phyloP scores from a whole-genome alignment of 108 stramenopile species.

The Schizochytrium sp. region DNA sequence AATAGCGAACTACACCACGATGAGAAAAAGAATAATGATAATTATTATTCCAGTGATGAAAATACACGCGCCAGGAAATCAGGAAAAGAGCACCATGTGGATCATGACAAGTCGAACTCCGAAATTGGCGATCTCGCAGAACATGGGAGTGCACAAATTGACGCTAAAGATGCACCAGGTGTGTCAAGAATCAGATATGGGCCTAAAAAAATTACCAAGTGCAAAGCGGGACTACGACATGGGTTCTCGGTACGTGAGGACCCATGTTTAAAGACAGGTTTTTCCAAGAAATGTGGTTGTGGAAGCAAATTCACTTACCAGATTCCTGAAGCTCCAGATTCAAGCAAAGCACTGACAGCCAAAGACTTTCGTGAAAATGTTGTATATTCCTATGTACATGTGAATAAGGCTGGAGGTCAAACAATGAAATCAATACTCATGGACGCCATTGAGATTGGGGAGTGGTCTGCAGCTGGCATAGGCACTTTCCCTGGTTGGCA shows the following conservation, averaged over 20 bases:
- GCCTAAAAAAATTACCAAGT: too few relatives aligned
- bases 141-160: too few relatives aligned
- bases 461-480: constrained; percentile 9
- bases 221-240: too few relatives aligned
- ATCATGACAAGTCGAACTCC: too few relatives aligned
- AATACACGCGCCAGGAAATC: too few relatives aligned
- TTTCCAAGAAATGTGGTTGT: constrained; percentile 10
- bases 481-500: constrained; percentile 33
- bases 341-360: neutral
- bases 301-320: neutral
- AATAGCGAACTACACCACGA: too few relatives aligned
- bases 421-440: neutral
- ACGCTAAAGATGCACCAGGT: too few relatives aligned
- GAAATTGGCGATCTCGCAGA: too few relatives aligned
- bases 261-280: neutral
- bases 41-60: too few relatives aligned
- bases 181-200: too few relatives aligned
- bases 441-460: constrained; percentile 17
- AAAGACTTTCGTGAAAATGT: neutral
- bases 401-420: constrained; percentile 48
- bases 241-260: neutral
- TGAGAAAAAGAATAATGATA: too few relatives aligned
- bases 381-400: constrained; percentile 12
- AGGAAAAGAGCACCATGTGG: too few relatives aligned
- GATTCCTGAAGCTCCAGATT: neutral